Conservation (phyloP, 352 stramenopile genomes). For the Globisporangium lucens region DNA sequence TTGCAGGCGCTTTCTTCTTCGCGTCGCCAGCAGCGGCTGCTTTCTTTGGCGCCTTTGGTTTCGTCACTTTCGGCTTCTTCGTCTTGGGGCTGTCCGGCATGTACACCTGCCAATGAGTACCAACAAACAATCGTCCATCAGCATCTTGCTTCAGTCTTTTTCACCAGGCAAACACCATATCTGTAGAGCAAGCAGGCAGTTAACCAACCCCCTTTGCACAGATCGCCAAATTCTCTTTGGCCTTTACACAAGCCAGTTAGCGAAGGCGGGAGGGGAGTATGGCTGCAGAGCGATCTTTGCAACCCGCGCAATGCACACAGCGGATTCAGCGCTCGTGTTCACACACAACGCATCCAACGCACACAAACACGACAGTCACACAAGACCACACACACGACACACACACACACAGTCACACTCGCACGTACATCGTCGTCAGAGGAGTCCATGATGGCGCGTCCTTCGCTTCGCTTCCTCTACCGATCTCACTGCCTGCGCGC, state of each 20-base stretch:
- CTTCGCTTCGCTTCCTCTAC: neutral
- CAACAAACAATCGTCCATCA: neutral
- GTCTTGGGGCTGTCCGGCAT: conserved; percentile 14
- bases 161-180: neutral
- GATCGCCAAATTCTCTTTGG: neutral
- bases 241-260: neutral
- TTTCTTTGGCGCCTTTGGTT: conserved; percentile 34
- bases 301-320: neutral
- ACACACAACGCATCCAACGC: neutral
- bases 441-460: conserved; percentile 40
- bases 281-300: no score
- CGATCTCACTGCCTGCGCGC: neutral
- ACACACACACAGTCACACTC: neutral
- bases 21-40: conserved; percentile 13
- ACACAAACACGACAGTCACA: neutral
- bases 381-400: neutral
- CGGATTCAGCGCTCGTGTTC: no score
- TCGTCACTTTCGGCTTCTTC: conserved; percentile 17
- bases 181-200: neutral
- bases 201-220: neutral
- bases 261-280: neutral
- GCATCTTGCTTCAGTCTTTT: neutral
- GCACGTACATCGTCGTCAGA: conserved; percentile 49
- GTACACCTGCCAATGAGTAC: conserved; percentile 13
- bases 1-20: conserved; percentile 30